A percentile compares a stretch with the other conserved stretches of the same genome.
These are phyloP conservation scores for Psilocybe cubensis DNA, from an alignment of 768 basidiomycete genomes.

Conservation along the genomic window DNA sequence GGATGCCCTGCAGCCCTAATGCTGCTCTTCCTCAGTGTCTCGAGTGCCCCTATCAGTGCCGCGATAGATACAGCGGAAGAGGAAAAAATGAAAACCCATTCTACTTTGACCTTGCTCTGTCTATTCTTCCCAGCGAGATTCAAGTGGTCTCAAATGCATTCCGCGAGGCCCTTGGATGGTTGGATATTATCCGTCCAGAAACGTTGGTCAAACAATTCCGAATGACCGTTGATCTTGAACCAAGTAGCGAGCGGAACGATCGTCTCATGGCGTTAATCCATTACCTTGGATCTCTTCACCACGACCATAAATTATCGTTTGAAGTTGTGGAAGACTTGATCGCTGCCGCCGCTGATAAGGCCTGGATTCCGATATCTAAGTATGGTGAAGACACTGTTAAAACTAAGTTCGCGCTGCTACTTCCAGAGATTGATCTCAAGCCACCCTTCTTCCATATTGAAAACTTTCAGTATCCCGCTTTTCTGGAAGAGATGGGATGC, in stretches of 20 bases:
- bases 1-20: background rate
- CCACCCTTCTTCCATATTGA: slow-evolving; percentile 14
- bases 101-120: slow-evolving; percentile 43
- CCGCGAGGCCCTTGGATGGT: slow-evolving; percentile 40
- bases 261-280: background rate
- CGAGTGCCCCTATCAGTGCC: background rate
- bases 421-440: slow-evolving; percentile 4
- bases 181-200: slow-evolving; percentile 30
- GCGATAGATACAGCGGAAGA: background rate
- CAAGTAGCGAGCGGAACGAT: background rate
- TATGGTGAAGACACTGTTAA: background rate
- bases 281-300: background rate
- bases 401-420: slow-evolving; percentile 13
- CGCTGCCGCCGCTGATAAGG: background rate
- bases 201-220: slow-evolving; percentile 11
- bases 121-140: slow-evolving; percentile 23
- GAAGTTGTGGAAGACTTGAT: background rate
- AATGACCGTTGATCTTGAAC: background rate
- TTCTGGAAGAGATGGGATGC: slow-evolving; percentile 14
- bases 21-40: background rate
- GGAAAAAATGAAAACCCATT: slow-evolving; percentile 6
- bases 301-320: background rate
- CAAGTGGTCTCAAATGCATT: slow-evolving; percentile 25
- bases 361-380: background rate
- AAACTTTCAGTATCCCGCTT: background rate